phyloP scores from a whole-genome alignment of 1,139 yeast genomes.

The Kodamaea plutei region DNA sequence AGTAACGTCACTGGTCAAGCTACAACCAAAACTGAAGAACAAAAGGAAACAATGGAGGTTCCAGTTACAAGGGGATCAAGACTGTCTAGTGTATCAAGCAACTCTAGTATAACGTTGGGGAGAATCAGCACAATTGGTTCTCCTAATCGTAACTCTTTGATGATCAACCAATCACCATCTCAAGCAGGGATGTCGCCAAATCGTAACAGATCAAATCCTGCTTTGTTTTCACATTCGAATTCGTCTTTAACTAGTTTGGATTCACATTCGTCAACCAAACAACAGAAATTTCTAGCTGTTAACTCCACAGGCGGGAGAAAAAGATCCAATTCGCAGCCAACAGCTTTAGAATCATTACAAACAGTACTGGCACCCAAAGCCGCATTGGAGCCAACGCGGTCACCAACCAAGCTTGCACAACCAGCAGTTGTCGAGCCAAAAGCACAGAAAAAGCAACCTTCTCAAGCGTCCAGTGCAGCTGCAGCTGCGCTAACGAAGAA shows the following conservation, averaged over 20 bases:
- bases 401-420: too few species aligned
- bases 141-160: slow-evolving; percentile 17
- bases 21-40: not conserved
- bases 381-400: too few species aligned
- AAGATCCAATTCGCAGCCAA: slow-evolving; percentile 41
- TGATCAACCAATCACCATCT: slow-evolving; percentile 9
- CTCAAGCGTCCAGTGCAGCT: slow-evolving; percentile 8
- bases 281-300: slow-evolving; percentile 1
- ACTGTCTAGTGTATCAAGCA: slow-evolving; percentile 18
- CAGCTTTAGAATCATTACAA: slow-evolving; percentile 15
- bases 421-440: too few species aligned
- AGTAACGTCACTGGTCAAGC: not conserved
- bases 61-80: slow-evolving; percentile 20
- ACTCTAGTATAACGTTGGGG: slow-evolving; percentile 11
- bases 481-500: slow-evolving; percentile 7
- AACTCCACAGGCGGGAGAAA: slow-evolving; percentile 26
- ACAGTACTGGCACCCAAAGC: too few species aligned
- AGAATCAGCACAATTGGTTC: slow-evolving; percentile 19
- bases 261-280: slow-evolving; percentile 2
- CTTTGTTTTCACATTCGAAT: slow-evolving; percentile 23
- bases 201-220: slow-evolving; percentile 24
- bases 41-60: slow-evolving; percentile 11
- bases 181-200: slow-evolving; percentile 9
- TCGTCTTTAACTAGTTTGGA: slow-evolving; percentile 19
- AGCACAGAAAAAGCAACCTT: not conserved